Conservation (phyloP, 345 rosid species). For the Eucalyptus marginata region DNA sequence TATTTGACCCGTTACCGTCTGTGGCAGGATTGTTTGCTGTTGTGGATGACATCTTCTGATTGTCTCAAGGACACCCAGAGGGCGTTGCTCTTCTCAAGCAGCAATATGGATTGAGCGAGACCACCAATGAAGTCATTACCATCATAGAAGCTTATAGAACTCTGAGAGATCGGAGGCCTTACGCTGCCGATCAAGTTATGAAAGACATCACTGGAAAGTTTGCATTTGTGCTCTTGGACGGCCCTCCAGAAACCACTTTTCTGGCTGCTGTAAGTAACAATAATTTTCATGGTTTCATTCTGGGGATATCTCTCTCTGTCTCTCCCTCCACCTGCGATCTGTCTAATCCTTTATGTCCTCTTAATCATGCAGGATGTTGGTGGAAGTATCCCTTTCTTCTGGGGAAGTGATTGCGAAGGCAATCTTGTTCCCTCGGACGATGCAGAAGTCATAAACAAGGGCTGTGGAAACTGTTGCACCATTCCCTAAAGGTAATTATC, state of each 20-base stretch:
- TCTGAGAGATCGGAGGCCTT: conserved; percentile 71
- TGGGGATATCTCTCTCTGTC: not conserved
- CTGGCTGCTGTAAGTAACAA: conserved; percentile 41
- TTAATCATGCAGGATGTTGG: conserved; percentile 52
- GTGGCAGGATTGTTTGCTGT: conserved; percentile 57
- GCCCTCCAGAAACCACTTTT: not conserved
- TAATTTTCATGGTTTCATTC: not conserved
- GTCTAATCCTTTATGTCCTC: not conserved
- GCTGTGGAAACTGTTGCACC: conserved; percentile 88
- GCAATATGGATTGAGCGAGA: conserved; percentile 48
- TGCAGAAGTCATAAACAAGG: conserved; percentile 16
- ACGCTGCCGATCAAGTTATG: not conserved
- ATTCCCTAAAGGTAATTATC: conserved; percentile 71
- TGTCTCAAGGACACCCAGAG: conserved; percentile 81
- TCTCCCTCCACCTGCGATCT: not conserved
- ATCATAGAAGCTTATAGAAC: conserved; percentile 85
- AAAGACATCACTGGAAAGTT: conserved; percentile 69
- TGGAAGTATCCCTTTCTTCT: conserved; percentile 70
- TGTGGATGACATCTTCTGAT: conserved; percentile 88
- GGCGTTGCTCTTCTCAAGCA: conserved; percentile 76
- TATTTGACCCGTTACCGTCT: not conserved
- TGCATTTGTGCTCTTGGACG: conserved; percentile 54
- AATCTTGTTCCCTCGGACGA: too few species aligned
- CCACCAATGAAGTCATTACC: conserved; percentile 64
- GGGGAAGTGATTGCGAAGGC: conserved; percentile 1